Evolutionary conservation across 495 filamentous ascomycete species (phyloP).

Genomic region (Aspergillus hancockii): DNA sequence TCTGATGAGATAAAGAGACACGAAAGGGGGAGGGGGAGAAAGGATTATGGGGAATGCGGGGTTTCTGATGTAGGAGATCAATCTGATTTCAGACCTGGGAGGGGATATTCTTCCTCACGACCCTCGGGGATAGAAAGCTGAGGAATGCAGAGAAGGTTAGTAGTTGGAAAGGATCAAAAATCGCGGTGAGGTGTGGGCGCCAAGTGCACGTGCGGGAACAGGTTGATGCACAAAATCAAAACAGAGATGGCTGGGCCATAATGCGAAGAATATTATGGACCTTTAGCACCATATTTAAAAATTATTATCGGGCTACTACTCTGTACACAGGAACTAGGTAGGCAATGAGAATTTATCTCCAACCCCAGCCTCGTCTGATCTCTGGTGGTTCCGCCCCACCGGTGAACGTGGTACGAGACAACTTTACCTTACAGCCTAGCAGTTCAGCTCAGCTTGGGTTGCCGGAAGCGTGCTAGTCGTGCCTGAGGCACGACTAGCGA

Average conservation of each 20-base stretch:
- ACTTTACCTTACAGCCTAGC: too few species aligned
- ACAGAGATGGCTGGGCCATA: constrained; percentile 23
- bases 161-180: constrained; percentile 26
- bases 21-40: neutral
- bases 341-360: too few species aligned
- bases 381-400: neutral
- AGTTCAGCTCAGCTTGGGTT: too few species aligned
- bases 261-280: neutral
- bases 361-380: neutral
- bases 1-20: neutral
- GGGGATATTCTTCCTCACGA: neutral
- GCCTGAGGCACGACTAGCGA: neutral
- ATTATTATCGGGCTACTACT: neutral
- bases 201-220: constrained; percentile 30
- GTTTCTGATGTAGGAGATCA: constrained; percentile 9
- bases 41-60: constrained; percentile 14
- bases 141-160: constrained; percentile 16
- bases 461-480: neutral
- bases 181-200: constrained; percentile 40
- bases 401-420: neutral
- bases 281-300: neutral
- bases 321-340: too few species aligned
- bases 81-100: neutral
- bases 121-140: neutral
- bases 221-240: constrained; percentile 8